A percentile compares a stretch with the other conserved stretches of the same genome.
Conservation (phyloP, 768 basidiomycete species). For the Amanita rimosa region DNA sequence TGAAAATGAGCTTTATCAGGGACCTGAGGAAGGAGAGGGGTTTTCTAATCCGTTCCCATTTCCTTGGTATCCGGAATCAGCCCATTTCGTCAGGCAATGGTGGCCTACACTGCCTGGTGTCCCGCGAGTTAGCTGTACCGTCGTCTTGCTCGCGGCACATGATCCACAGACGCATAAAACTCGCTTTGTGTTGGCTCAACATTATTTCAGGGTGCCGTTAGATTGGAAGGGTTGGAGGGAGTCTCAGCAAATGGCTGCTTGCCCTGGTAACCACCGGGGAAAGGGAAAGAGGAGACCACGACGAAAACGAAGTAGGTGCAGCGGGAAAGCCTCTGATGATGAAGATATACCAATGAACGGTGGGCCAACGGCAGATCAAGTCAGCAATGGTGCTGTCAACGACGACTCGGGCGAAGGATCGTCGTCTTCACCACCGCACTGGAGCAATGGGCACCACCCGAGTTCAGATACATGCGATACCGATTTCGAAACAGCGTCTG, state of each 20-base stretch:
- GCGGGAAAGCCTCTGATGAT: background rate
- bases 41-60: slow-evolving; percentile 52
- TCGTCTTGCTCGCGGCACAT: slow-evolving; percentile 54
- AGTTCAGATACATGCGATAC: background rate
- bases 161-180: slow-evolving; percentile 49
- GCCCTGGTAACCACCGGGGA: background rate
- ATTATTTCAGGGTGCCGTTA: slow-evolving; percentile 66
- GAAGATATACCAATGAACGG: background rate
- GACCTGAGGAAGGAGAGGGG: background rate
- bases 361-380: background rate
- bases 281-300: background rate
- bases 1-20: background rate
- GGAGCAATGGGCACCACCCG: background rate
- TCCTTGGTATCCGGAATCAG: slow-evolving; percentile 64
- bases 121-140: slow-evolving; percentile 61
- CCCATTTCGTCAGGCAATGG: slow-evolving; percentile 75
- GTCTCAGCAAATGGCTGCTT: background rate
- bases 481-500: background rate
- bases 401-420: background rate
- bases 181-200: slow-evolving; percentile 58
- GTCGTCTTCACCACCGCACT: background rate
- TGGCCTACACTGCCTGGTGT: slow-evolving; percentile 60
- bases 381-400: background rate
- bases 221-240: slow-evolving; percentile 21
- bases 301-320: background rate